Conservation (phyloP, 441 rosid genomes). For the Oxalis stricta region DNA sequence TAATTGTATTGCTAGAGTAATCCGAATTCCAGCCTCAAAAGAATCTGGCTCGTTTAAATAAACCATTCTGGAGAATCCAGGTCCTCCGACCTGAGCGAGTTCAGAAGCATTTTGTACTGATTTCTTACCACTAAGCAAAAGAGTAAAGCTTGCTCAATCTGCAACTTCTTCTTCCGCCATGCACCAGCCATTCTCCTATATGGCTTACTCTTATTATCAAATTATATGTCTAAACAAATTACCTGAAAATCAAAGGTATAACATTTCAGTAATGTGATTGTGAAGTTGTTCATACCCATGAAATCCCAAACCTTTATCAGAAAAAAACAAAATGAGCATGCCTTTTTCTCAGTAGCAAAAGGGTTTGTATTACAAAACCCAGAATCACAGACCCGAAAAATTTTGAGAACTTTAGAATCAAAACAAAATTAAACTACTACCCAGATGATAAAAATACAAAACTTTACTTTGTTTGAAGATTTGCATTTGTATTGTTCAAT, state of each 20-base stretch:
- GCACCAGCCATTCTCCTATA: conserved; percentile 25
- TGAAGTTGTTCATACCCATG: no score
- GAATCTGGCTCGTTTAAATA: conserved; percentile 41
- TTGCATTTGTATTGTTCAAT: no score
- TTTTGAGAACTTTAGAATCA: background rate
- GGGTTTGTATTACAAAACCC: background rate
- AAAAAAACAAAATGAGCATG: background rate
- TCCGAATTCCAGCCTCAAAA: conserved; percentile 28
- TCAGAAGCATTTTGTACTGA: conserved; percentile 30
- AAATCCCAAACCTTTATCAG: no score
- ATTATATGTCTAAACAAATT: no score
- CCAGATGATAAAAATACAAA: background rate
- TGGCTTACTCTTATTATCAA: background rate
- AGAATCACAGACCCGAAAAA: background rate
- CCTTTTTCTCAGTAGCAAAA: no score
- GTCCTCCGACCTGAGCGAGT: conserved; percentile 41
- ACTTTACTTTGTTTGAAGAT: no score
- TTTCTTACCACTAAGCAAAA: conserved; percentile 17
- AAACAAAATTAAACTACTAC: background rate
- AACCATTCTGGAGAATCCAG: conserved; percentile 59
- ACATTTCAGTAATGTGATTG: no score
- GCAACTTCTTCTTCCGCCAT: conserved; percentile 34
- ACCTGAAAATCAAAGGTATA: no score
- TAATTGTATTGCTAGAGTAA: conserved; percentile 38
- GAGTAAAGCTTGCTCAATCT: conserved; percentile 44